Conservation (phyloP, 768 basidiomycete species). For the Paxillus ammoniavirescens region DNA sequence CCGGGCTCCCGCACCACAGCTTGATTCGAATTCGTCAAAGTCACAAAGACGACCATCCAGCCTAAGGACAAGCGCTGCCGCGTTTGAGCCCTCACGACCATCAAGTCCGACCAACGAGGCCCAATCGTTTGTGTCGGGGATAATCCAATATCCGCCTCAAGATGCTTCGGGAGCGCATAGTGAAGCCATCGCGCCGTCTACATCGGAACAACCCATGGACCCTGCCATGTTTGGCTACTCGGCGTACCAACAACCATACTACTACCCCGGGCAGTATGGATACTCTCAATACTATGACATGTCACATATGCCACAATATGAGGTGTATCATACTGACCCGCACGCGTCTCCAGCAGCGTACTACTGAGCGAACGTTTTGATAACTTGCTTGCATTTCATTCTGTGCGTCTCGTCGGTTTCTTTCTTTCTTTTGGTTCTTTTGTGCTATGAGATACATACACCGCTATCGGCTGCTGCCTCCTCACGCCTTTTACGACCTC, state of each 20-base stretch:
- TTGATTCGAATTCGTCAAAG: slow-evolving; percentile 23
- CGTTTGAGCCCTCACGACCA: slow-evolving; percentile 47
- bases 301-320: slow-evolving; percentile 64
- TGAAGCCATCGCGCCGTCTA: slow-evolving; percentile 7
- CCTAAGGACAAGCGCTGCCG: slow-evolving; percentile 50
- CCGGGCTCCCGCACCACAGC: slow-evolving; percentile 50
- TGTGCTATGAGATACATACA: slow-evolving; percentile 19
- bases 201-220: slow-evolving; percentile 30
- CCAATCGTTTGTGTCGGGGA: slow-evolving; percentile 3
- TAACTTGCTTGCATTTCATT: slow-evolving; percentile 8
- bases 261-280: slow-evolving; percentile 67
- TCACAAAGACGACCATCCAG: slow-evolving; percentile 33
- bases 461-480: slow-evolving; percentile 13
- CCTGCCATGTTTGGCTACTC: slow-evolving; percentile 51
- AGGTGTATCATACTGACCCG: slow-evolving; percentile 59
- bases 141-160: slow-evolving; percentile 16
- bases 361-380: slow-evolving; percentile 43
- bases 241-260: slow-evolving; percentile 60
- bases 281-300: slow-evolving; percentile 70
- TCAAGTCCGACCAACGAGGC: slow-evolving; percentile 23
- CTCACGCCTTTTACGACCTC: slow-evolving; percentile 9
- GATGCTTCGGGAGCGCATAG: slow-evolving; percentile 11
- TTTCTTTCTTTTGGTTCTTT: neutral
- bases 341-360: slow-evolving; percentile 53
- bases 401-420: slow-evolving; percentile 15